Evolutionary conservation across 2,329 filamentous ascomycete genomes (phyloP).

Genomic region (Ceratocystiopsis brevicomis): DNA sequence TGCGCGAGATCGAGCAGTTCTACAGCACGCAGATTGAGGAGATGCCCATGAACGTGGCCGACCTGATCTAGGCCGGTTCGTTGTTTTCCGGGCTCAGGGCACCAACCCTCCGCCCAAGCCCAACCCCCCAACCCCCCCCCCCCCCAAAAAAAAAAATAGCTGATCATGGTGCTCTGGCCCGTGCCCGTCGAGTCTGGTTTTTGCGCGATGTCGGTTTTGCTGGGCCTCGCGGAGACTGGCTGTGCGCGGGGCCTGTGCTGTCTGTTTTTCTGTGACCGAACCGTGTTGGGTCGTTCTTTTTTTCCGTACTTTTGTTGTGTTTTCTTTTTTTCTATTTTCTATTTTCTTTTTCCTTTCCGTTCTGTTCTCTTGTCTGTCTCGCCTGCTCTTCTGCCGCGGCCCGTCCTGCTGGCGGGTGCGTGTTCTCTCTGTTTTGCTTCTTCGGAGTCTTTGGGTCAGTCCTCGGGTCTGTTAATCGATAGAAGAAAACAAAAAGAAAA

Average conservation of each 20-base stretch:
- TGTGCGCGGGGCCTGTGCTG: background rate
- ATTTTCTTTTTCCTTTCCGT: background rate
- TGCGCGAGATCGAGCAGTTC: conserved; percentile 99
- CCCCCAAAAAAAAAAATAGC: no score
- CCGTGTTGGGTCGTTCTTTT: background rate
- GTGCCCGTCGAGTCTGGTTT: no score
- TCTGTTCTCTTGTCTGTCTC: background rate
- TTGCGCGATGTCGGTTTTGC: no score
- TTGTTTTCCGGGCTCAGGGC: no score
- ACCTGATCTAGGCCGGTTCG: conserved; percentile 41
- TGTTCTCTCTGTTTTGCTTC: background rate
- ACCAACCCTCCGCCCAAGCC: no score
- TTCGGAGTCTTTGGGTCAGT: background rate
- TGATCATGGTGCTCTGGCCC: no score
- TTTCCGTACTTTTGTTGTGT: background rate
- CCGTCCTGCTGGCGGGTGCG: no score
- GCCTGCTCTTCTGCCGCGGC: background rate
- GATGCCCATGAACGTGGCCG: conserved; percentile 92
- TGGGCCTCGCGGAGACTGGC: no score
- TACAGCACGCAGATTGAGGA: conserved; percentile 99
- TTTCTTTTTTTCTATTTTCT: background rate
- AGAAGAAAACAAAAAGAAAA: background rate
- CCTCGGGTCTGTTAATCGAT: background rate
- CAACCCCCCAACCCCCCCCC: no score
- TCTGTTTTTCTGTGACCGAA: background rate